Conservation (phyloP, 176 grass and related monocot species). For the Oryza officinalis region DNA sequence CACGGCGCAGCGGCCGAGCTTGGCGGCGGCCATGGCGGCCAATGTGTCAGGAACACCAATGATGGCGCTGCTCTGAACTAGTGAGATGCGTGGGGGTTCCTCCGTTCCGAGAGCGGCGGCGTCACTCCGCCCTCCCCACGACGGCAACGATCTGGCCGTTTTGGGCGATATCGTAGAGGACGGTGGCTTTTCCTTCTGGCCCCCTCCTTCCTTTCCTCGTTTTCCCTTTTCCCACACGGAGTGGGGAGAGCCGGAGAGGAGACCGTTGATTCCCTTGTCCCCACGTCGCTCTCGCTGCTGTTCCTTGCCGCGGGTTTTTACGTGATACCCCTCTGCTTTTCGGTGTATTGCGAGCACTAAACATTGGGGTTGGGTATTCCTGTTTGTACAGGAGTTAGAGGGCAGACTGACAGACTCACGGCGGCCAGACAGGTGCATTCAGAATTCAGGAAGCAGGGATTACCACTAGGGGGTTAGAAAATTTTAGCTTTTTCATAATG, state of each 20-base stretch:
- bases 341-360: background rate
- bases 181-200: slow-evolving; percentile 34
- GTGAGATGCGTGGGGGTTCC: background rate
- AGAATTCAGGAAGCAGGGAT: background rate
- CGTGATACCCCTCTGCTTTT: background rate
- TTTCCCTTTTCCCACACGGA: slow-evolving; percentile 10
- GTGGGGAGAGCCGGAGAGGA: background rate
- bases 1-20: background rate
- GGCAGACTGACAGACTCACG: background rate
- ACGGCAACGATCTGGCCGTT: slow-evolving; percentile 43
- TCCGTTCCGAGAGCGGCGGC: background rate
- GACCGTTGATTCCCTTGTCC: slow-evolving; percentile 39
- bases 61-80: background rate
- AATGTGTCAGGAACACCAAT: background rate
- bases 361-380: background rate
- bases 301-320: background rate
- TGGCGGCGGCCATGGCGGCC: slow-evolving; percentile 23
- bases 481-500: background rate
- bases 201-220: background rate
- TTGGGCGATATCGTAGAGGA: slow-evolving; percentile 24
- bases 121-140: background rate
- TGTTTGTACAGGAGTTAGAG: background rate
- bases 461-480: background rate
- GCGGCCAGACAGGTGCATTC: background rate
- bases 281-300: background rate